A percentile compares a stretch with the other conserved stretches of the same genome.
Evolutionary conservation across 2,329 filamentous ascomycete species (phyloP).

Genomic region (Ascochyta pisi): DNA sequence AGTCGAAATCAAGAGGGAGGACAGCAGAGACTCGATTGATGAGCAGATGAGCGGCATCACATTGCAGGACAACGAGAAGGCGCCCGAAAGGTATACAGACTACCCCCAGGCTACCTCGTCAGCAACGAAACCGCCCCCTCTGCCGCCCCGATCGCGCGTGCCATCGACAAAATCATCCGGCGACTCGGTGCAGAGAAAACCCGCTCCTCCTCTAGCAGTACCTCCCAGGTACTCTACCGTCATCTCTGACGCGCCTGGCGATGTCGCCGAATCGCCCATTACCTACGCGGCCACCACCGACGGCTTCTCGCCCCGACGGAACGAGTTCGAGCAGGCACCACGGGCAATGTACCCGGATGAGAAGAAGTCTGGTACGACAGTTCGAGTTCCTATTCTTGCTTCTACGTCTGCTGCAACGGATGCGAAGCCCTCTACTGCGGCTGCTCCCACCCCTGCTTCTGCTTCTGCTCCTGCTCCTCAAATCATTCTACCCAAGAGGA

Average conservation of each 20-base stretch:
- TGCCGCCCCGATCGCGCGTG: constrained; percentile 47
- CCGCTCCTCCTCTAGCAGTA: constrained; percentile 50
- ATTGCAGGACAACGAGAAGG: constrained; percentile 52
- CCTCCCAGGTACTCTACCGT: constrained; percentile 56
- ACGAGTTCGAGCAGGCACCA: constrained; percentile 21
- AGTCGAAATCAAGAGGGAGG: constrained; percentile 42
- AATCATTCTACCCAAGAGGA: constrained; percentile 53
- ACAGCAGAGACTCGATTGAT: constrained; percentile 36
- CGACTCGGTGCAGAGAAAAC: constrained; percentile 50
- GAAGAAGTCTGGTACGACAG: constrained; percentile 50
- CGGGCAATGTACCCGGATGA: constrained; percentile 38
- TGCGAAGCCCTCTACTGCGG: constrained; percentile 27
- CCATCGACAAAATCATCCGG: constrained; percentile 36
- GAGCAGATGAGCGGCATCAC: constrained; percentile 53
- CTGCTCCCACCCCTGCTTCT: constrained; percentile 38
- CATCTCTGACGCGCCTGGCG: constrained; percentile 47
- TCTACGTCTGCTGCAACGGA: constrained; percentile 19
- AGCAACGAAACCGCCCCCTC: constrained; percentile 39
- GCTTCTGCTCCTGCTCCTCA: constrained; percentile 42
- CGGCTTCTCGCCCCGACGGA: constrained; percentile 46
- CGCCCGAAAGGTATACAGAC: constrained; percentile 22
- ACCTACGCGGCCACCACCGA: constrained; percentile 50
- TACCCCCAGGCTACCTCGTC: constrained; percentile 20
- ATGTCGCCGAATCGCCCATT: constrained; percentile 49
- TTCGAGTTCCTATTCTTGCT: constrained; percentile 32